Conservation (phyloP, 306 rosid species). For the Vachellia collinsii region DNA sequence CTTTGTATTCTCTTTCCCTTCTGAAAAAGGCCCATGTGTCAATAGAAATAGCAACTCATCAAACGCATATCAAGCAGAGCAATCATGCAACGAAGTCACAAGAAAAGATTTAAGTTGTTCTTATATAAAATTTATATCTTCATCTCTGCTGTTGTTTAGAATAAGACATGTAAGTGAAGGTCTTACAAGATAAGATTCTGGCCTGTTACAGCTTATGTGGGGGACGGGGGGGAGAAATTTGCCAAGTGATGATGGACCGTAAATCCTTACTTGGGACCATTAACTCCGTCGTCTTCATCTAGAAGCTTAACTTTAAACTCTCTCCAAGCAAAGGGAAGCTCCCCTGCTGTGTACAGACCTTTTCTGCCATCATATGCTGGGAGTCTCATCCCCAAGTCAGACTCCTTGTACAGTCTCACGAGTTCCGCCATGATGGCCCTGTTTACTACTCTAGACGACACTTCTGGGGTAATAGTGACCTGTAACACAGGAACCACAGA, state of each 20-base stretch:
- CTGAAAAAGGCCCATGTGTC: conserved; percentile 46
- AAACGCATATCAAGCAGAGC: background rate
- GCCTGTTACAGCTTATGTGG: too few relatives aligned
- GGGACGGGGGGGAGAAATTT: background rate
- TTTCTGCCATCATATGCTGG: conserved; percentile 98
- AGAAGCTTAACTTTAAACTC: conserved; percentile 81
- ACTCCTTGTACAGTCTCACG: conserved; percentile 79
- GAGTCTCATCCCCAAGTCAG: conserved; percentile 91
- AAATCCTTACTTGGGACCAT: conserved; percentile 77
- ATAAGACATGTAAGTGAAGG: background rate
- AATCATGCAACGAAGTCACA: conserved; percentile 20
- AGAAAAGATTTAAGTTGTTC: conserved; percentile 4
- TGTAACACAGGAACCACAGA: conserved; percentile 46
- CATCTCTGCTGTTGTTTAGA: background rate
- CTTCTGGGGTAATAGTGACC: conserved; percentile 93
- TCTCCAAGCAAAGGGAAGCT: conserved; percentile 87
- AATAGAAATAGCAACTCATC: conserved; percentile 24
- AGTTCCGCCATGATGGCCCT: conserved; percentile 92
- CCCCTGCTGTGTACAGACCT: conserved; percentile 96
- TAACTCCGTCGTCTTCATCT: conserved; percentile 71
- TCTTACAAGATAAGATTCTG: background rate
- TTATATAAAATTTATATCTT: background rate
- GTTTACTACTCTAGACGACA: conserved; percentile 79
- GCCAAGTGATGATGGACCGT: conserved; percentile 13
- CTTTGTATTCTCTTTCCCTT: conserved; percentile 76